phyloP scores from a whole-genome alignment of 371 early-diverging fungal genomes.

The Polyrhizophydium stewartii region DNA sequence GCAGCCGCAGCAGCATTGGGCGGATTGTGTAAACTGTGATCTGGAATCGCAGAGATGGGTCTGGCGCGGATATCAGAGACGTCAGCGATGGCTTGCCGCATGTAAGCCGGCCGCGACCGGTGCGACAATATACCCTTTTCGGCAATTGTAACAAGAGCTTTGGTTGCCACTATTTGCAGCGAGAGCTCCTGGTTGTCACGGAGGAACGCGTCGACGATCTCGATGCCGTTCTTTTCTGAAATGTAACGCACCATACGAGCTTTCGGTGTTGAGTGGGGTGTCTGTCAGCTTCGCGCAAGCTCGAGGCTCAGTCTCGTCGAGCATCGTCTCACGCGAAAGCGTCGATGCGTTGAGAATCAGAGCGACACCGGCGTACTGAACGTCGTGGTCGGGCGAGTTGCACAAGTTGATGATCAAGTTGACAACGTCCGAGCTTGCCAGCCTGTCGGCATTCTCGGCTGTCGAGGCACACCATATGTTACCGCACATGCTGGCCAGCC shows the following conservation, averaged over 20 bases:
- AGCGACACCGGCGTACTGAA: conserved; percentile 41
- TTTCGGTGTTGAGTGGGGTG: too few relatives aligned
- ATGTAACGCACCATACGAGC: too few relatives aligned
- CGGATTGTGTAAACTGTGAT: neutral
- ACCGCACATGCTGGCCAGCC: too few relatives aligned
- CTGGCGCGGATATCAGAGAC: too few relatives aligned
- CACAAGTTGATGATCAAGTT: conserved; percentile 17
- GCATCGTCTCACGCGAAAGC: conserved; percentile 31
- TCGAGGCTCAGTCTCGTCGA: too few relatives aligned
- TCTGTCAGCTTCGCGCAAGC: too few relatives aligned
- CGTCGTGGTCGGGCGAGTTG: conserved; percentile 28
- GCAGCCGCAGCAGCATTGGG: neutral
- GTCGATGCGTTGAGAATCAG: conserved; percentile 37
- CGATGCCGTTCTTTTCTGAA: conserved; percentile 20
- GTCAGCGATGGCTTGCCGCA: too few relatives aligned
- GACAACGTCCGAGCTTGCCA: conserved; percentile 23
- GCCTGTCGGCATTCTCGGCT: conserved; percentile 11
- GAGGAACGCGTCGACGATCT: conserved; percentile 14
- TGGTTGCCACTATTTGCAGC: conserved; percentile 30
- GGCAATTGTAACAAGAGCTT: conserved; percentile 29
- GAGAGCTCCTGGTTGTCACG: conserved; percentile 14
- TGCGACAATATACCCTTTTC: conserved; percentile 15
- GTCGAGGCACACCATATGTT: neutral
- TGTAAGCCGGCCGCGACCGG: neutral
- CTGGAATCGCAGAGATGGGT: neutral